phyloP scores from a whole-genome alignment of 2,329 filamentous ascomycete species.

The Aureobasidium sp. region DNA sequence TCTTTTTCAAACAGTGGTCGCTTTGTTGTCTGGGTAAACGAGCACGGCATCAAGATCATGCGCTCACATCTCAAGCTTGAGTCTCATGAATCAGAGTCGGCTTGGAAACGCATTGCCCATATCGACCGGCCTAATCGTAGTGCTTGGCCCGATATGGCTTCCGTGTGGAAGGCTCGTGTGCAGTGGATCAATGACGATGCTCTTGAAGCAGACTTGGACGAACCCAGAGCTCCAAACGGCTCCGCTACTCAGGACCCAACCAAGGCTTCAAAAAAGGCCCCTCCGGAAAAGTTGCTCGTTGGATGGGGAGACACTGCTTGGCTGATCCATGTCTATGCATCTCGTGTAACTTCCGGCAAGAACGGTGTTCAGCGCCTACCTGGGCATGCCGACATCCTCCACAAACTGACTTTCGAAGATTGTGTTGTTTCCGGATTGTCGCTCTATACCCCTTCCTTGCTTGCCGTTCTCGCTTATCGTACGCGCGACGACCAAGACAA shows the following conservation, averaged over 20 bases:
- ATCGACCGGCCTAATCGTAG: conserved; percentile 79
- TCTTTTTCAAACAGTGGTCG: conserved; percentile 91
- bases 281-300: conserved; percentile 69
- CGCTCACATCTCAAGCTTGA: conserved; percentile 77
- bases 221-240: conserved; percentile 28
- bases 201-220: conserved; percentile 63
- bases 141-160: conserved; percentile 92
- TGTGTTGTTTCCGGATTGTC: conserved; percentile 97
- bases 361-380: conserved; percentile 60
- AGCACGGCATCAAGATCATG: conserved; percentile 97
- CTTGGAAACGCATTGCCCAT: conserved; percentile 92
- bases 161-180: conserved; percentile 83
- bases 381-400: conserved; percentile 80
- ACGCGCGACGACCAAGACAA: conserved; percentile 63
- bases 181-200: conserved; percentile 87
- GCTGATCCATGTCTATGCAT: conserved; percentile 84
- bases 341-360: conserved; percentile 49
- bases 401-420: conserved; percentile 82
- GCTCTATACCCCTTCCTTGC: conserved; percentile 83
- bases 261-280: conserved; percentile 23
- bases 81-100: conserved; percentile 63
- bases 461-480: conserved; percentile 87
- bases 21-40: conserved; percentile 92
- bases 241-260: conserved; percentile 17
- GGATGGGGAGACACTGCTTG: conserved; percentile 96